Percentiles rank a stretch among this genome's conserved stretches.
These are phyloP conservation scores for Pelargonium myrrhifolium DNA, from an alignment of 441 rosid genomes.

Conservation along the genomic window DNA sequence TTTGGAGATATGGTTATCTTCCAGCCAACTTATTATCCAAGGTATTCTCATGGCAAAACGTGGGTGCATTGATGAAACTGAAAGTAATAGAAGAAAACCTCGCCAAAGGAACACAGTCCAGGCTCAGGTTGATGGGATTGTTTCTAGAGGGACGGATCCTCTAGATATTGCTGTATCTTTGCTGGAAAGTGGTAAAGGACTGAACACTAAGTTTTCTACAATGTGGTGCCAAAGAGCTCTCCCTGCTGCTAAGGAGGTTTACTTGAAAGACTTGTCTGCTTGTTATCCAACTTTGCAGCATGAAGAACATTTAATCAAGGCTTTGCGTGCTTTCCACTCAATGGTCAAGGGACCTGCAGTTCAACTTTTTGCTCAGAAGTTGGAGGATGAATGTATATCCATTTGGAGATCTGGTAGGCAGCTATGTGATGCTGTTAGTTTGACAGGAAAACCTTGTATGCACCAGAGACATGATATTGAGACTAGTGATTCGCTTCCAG, in stretches of 20 bases:
- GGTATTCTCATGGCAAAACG: conserved; percentile 57
- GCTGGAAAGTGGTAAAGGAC: conserved; percentile 61
- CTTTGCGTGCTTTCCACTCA: conserved; percentile 52
- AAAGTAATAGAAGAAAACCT: conserved; percentile 44
- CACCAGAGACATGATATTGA: conserved; percentile 51
- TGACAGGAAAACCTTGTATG: conserved; percentile 79
- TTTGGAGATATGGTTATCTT: conserved; percentile 56
- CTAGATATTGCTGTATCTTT: conserved; percentile 51
- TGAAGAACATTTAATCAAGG: conserved; percentile 52
- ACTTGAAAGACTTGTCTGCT: conserved; percentile 61
- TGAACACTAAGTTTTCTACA: conserved; percentile 57
- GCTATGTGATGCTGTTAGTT: conserved; percentile 79
- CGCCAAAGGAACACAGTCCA: conserved; percentile 42
- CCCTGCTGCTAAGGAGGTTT: conserved; percentile 65
- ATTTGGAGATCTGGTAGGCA: conserved; percentile 84
- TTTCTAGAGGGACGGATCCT: conserved; percentile 40
- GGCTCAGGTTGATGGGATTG: conserved; percentile 38
- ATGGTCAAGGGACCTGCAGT: conserved; percentile 80
- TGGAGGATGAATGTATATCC: conserved; percentile 63
- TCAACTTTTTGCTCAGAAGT: conserved; percentile 44
- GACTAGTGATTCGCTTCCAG: conserved; percentile 21
- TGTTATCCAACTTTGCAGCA: conserved; percentile 68
- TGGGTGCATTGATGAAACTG: conserved; percentile 40
- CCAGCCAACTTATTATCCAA: conserved; percentile 46
- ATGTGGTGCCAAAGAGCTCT: conserved; percentile 72